These are phyloP conservation scores for Neofusicoccum laricinum DNA, from an alignment of 2,329 filamentous ascomycete genomes.

Conservation along the genomic window DNA sequence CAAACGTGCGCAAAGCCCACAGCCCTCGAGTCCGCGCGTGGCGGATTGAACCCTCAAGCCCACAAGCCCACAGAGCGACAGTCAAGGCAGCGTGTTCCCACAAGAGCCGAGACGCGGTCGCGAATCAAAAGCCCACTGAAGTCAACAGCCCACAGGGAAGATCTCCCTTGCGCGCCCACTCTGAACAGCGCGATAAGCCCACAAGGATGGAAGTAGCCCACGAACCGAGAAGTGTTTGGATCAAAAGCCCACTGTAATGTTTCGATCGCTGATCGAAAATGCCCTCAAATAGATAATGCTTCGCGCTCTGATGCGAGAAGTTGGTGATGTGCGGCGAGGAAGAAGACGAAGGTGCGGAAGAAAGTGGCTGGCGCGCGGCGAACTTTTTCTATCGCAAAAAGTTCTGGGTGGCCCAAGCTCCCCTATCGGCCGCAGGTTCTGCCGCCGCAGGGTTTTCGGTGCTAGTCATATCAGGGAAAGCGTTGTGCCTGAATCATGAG, in stretches of 20 bases:
- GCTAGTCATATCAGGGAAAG: background rate
- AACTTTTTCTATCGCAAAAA: constrained; percentile 10
- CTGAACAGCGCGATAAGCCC: constrained; percentile 34
- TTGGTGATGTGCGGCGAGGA: constrained; percentile 22
- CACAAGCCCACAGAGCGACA: constrained; percentile 45
- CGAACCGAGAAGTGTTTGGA: constrained; percentile 30
- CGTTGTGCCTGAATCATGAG: too few species aligned
- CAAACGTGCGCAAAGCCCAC: constrained; percentile 42
- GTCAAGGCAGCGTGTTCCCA: constrained; percentile 53
- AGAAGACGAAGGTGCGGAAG: constrained; percentile 15
- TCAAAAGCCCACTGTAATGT: constrained; percentile 34
- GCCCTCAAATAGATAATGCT: constrained; percentile 7
- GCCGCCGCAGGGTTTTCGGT: too few species aligned
- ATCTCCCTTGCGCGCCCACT: constrained; percentile 36
- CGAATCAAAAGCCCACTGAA: constrained; percentile 31
- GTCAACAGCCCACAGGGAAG: constrained; percentile 38
- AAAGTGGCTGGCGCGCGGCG: constrained; percentile 17
- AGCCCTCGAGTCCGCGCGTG: constrained; percentile 43
- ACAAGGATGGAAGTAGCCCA: constrained; percentile 25
- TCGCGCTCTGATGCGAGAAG: constrained; percentile 18
- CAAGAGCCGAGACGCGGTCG: constrained; percentile 45
- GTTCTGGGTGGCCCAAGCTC: too few species aligned
- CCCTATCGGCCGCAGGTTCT: too few species aligned
- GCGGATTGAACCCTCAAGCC: constrained; percentile 35
- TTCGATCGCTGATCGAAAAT: constrained; percentile 22